Evolutionary conservation across 805 yeast genomes (phyloP).

Genomic region (Allodekkera sacchari): DNA sequence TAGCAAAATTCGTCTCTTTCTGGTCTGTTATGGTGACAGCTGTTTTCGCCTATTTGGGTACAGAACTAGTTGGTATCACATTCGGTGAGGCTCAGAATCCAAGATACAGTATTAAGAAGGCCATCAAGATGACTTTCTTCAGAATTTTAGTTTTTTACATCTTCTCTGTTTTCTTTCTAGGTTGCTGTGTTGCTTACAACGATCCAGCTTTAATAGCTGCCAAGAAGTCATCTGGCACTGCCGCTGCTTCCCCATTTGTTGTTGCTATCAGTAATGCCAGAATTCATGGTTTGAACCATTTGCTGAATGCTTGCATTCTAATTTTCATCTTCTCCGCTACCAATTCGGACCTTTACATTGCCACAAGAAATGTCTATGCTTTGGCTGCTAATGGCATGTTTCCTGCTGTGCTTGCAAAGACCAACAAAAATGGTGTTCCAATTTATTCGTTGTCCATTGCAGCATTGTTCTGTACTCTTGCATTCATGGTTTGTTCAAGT

Average conservation of each 20-base stretch:
- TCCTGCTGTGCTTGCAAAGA: constrained; percentile 55
- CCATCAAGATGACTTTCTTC: constrained; percentile 44
- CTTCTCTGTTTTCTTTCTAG: constrained; percentile 42
- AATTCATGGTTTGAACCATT: constrained; percentile 60
- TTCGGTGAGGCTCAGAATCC: constrained; percentile 42
- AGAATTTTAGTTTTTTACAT: constrained; percentile 48
- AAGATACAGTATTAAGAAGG: constrained; percentile 41
- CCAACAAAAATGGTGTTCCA: constrained; percentile 69
- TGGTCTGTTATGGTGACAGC: constrained; percentile 48
- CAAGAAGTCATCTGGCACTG: constrained; percentile 38
- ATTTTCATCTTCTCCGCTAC: constrained; percentile 76
- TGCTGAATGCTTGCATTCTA: constrained; percentile 71
- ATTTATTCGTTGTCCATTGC: constrained; percentile 44
- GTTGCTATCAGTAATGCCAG: constrained; percentile 66
- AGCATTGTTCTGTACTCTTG: constrained; percentile 50
- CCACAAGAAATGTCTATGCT: constrained; percentile 68
- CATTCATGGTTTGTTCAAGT: constrained; percentile 60
- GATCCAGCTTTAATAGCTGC: constrained; percentile 37
- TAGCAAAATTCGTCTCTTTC: constrained; percentile 28
- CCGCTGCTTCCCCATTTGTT: constrained; percentile 79
- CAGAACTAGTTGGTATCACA: constrained; percentile 42
- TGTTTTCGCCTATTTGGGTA: constrained; percentile 41
- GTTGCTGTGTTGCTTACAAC: constrained; percentile 48
- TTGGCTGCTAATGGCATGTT: constrained; percentile 68
- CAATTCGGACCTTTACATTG: constrained; percentile 70